phyloP scores from a whole-genome alignment of 164 flowering plant species.

The Cinnamomum micranthum region DNA sequence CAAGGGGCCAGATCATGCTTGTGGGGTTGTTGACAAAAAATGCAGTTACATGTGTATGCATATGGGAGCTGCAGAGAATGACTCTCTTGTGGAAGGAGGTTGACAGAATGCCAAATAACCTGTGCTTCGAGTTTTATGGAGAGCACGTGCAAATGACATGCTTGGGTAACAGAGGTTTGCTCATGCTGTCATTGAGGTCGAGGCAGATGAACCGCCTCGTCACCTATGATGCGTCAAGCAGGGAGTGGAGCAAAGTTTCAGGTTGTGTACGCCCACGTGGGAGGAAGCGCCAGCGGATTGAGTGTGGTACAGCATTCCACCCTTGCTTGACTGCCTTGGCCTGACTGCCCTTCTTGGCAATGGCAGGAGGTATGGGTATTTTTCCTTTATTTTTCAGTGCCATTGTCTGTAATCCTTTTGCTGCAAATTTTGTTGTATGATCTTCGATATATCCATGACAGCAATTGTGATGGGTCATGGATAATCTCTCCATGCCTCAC shows the following conservation, averaged over 20 bases:
- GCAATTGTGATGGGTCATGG: too few species aligned
- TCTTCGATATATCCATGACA: not conserved
- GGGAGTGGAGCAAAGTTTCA: conserved; percentile 81
- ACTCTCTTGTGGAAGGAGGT: conserved; percentile 99
- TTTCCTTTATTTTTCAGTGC: not conserved
- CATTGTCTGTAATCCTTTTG: not conserved
- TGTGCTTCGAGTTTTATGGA: conserved; percentile 98
- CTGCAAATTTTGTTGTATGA: conserved; percentile 3
- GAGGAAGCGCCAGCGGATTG: conserved; percentile 75
- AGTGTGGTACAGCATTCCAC: conserved; percentile 83
- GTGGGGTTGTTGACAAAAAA: conserved; percentile 86
- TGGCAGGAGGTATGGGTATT: not conserved
- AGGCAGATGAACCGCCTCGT: conserved; percentile 75
- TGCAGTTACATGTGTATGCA: conserved; percentile 92
- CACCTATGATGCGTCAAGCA: conserved; percentile 53
- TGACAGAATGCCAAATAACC: conserved; percentile 99
- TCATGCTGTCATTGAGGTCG: conserved; percentile 80
- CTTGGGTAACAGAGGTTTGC: conserved; percentile 86
- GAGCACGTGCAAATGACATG: conserved; percentile 94
- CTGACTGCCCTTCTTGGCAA: conserved; percentile 24
- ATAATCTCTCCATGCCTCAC: too few species aligned
- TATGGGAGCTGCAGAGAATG: conserved; percentile 99
- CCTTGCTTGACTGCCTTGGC: conserved; percentile 69
- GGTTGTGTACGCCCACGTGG: conserved; percentile 60
- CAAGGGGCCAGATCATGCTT: conserved; percentile 69